These are phyloP conservation scores for Kregervanrija pseudodelftensis DNA, from an alignment of 805 yeast genomes.

Conservation along the genomic window DNA sequence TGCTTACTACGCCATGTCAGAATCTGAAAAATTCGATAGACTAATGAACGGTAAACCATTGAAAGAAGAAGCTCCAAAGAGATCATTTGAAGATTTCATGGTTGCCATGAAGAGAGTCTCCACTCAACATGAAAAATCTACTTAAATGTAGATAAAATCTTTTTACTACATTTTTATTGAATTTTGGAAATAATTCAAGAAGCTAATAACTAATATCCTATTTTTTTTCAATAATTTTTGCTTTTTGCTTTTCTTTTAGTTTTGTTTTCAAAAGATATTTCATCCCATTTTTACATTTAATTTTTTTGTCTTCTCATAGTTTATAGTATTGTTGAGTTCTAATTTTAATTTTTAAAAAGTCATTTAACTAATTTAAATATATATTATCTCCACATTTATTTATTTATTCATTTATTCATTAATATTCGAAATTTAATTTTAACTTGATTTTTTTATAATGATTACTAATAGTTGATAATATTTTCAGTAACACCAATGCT, in stretches of 20 bases:
- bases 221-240: background rate
- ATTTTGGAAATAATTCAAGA: too few relatives aligned
- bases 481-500: background rate
- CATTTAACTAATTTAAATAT: background rate
- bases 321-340: background rate
- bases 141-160: slow-evolving; percentile 32
- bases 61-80: slow-evolving; percentile 49
- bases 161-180: background rate
- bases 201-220: background rate
- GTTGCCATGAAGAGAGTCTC: slow-evolving; percentile 85
- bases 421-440: background rate
- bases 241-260: background rate
- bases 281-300: background rate
- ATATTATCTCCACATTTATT: background rate
- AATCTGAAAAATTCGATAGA: slow-evolving; percentile 72
- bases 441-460: background rate
- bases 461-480: background rate
- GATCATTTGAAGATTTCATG: slow-evolving; percentile 78
- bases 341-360: slow-evolving; percentile 1
- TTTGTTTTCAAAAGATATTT: background rate
- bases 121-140: slow-evolving; percentile 79
- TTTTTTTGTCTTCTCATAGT: background rate
- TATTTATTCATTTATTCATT: background rate
- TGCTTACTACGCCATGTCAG: slow-evolving; percentile 90
- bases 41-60: slow-evolving; percentile 74